A percentile compares a stretch with the other conserved stretches of the same genome.
phyloP scores from a whole-genome alignment of 768 basidiomycete species.

The Royoungia palumana region DNA sequence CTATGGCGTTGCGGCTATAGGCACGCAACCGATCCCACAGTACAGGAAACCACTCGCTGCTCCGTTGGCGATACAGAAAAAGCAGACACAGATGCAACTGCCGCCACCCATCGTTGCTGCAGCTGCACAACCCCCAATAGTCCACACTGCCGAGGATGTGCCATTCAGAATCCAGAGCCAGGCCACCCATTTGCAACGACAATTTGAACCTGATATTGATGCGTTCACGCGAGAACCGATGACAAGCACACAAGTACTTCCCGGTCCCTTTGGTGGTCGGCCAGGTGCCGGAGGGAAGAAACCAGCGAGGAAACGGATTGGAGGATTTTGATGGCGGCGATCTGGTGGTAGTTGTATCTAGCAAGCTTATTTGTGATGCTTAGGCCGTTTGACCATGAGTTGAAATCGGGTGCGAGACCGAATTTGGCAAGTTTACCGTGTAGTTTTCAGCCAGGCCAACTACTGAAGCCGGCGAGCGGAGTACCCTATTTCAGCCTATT shows the following conservation, averaged over 20 bases:
- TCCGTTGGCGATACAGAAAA: constrained; percentile 18
- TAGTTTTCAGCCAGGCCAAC: constrained; percentile 14
- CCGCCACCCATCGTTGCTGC: constrained; percentile 41
- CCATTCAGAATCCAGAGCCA: constrained; percentile 9
- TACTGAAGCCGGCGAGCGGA: constrained; percentile 15
- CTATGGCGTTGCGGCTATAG: constrained; percentile 40
- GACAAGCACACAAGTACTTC: constrained; percentile 66
- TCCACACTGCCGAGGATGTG: constrained; percentile 2
- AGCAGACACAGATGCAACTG: constrained; percentile 23
- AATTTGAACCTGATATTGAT: constrained; percentile 3
- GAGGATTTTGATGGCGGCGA: constrained; percentile 57
- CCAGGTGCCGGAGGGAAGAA: constrained; percentile 45
- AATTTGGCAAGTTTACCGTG: constrained; percentile 16
- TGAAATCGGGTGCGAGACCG: neutral
- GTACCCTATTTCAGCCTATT: constrained; percentile 29
- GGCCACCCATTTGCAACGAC: constrained; percentile 16
- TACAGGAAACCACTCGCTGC: constrained; percentile 10
- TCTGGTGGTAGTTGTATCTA: neutral
- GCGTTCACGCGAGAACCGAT: constrained; percentile 42
- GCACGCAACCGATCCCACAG: constrained; percentile 10
- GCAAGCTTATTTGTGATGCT: neutral
- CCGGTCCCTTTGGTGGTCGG: constrained; percentile 70
- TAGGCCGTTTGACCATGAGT: neutral
- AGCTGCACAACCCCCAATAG: constrained; percentile 19
- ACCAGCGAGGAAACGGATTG: constrained; percentile 60